Percentiles rank a stretch among this genome's conserved stretches.
phyloP scores from a whole-genome alignment of 1,284 basidiomycete genomes.

The Vanrija pseudolonga region DNA sequence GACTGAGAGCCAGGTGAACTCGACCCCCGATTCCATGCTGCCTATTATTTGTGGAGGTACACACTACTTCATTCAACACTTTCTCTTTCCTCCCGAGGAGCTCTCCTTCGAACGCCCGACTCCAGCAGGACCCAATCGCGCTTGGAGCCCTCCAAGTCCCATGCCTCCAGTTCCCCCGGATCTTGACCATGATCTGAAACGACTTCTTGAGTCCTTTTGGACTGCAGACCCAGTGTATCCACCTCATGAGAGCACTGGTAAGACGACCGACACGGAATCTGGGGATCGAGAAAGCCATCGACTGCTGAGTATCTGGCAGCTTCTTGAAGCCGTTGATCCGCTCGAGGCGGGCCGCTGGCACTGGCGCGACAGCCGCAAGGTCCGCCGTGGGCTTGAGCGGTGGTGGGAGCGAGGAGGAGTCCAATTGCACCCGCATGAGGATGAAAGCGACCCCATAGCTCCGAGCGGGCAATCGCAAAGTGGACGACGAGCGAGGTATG shows the following conservation, averaged over 20 bases:
- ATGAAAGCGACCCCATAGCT: constrained; percentile 49
- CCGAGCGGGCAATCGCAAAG: constrained; percentile 34
- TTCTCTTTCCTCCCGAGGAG: constrained; percentile 64
- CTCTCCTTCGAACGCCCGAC: constrained; percentile 50
- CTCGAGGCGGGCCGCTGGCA: constrained; percentile 83
- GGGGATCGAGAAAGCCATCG: constrained; percentile 54
- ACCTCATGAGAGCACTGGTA: constrained; percentile 23
- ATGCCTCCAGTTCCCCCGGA: constrained; percentile 40
- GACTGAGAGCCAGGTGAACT: constrained; percentile 1
- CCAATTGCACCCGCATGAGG: constrained; percentile 54
- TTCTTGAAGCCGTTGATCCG: constrained; percentile 71
- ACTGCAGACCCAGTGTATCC: constrained; percentile 32
- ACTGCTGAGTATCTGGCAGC: constrained; percentile 61
- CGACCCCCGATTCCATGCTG: constrained; percentile 43
- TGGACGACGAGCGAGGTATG: constrained; percentile 19
- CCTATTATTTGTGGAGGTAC: constrained; percentile 94
- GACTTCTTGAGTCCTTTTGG: constrained; percentile 44
- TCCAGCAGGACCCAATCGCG: constrained; percentile 6
- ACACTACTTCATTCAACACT: constrained; percentile 94
- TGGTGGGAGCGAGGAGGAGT: constrained; percentile 67
- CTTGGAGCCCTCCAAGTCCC: constrained; percentile 32
- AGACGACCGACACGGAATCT: constrained; percentile 12
- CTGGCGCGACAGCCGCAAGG: constrained; percentile 89
- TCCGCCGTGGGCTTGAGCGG: constrained; percentile 73
- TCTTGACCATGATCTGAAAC: constrained; percentile 21